phyloP scores from a whole-genome alignment of 2,329 filamentous ascomycete species.

The Epichloe sp. region DNA sequence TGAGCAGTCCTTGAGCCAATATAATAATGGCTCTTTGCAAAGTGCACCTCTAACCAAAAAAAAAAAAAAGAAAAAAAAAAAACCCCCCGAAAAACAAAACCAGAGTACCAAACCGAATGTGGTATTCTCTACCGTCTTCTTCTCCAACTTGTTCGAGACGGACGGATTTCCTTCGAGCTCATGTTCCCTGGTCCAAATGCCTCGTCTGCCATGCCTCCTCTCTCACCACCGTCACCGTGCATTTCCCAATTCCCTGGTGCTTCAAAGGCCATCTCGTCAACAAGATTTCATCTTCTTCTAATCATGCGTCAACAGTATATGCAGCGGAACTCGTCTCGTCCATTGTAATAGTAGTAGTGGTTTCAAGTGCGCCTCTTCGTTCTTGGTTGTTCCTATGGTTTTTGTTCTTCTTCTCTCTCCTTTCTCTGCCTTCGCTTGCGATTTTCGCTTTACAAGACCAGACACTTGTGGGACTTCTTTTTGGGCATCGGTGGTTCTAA shows the following conservation, averaged over 20 bases:
- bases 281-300: conserved; percentile 3
- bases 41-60: conserved; percentile 4
- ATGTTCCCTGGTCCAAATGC: background rate
- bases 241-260: background rate
- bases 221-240: background rate
- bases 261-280: conserved; percentile 5
- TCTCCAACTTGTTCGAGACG: background rate
- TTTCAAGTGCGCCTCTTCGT: background rate
- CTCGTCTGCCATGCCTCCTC: background rate
- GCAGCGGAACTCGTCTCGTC: conserved; percentile 3
- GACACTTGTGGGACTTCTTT: conserved; percentile 60
- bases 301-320: conserved; percentile 4
- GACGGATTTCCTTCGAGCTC: background rate
- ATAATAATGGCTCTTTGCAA: background rate
- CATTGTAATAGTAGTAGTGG: conserved; percentile 1
- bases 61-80: background rate
- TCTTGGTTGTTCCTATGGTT: background rate
- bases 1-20: background rate
- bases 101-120: background rate
- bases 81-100: background rate
- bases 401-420: conserved; percentile 2
- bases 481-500: conserved; percentile 77
- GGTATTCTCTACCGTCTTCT: background rate
- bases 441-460: conserved; percentile 42
- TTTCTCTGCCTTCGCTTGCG: background rate